Conservation (phyloP, 2,329 filamentous ascomycete genomes). For the Microascus cirrosus region DNA sequence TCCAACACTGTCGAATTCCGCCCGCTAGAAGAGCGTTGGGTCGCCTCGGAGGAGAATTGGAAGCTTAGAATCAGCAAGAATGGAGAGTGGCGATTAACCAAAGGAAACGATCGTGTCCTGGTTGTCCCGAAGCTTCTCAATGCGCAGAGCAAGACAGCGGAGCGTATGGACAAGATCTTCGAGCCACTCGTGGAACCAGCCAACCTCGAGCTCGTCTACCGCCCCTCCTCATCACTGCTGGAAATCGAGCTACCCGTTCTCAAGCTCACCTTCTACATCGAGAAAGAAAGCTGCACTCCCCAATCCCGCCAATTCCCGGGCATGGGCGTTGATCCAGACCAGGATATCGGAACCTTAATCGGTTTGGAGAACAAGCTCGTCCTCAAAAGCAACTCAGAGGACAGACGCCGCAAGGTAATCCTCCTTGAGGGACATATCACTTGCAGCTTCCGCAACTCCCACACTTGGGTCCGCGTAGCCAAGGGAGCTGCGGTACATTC, state of each 20-base stretch:
- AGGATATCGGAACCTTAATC: constrained; percentile 32
- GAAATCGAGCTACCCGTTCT: constrained; percentile 33
- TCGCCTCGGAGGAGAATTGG: constrained; percentile 11
- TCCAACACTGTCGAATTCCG: constrained; percentile 20
- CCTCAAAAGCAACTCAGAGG: constrained; percentile 15
- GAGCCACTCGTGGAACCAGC: background rate
- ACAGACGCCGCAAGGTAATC: constrained; percentile 20
- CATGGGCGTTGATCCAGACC: constrained; percentile 33
- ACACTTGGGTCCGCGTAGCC: constrained; percentile 24
- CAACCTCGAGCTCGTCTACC: background rate
- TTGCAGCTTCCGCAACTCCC: constrained; percentile 8
- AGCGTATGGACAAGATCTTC: background rate
- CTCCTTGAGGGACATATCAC: constrained; percentile 22
- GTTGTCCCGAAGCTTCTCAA: background rate
- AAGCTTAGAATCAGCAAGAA: constrained; percentile 6
- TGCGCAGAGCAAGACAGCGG: background rate
- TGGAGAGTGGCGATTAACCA: constrained; percentile 11
- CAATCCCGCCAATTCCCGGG: constrained; percentile 37
- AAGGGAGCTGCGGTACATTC: constrained; percentile 9
- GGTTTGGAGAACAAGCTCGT: constrained; percentile 39
- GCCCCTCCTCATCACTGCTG: constrained; percentile 10
- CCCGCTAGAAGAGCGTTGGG: constrained; percentile 14
- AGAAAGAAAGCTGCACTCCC: constrained; percentile 14
- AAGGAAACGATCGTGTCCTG: background rate
- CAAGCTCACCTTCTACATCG: constrained; percentile 32